These are phyloP conservation scores for Ganoderma multipileum DNA, from an alignment of 1,284 basidiomycete species.

Conservation along the genomic window DNA sequence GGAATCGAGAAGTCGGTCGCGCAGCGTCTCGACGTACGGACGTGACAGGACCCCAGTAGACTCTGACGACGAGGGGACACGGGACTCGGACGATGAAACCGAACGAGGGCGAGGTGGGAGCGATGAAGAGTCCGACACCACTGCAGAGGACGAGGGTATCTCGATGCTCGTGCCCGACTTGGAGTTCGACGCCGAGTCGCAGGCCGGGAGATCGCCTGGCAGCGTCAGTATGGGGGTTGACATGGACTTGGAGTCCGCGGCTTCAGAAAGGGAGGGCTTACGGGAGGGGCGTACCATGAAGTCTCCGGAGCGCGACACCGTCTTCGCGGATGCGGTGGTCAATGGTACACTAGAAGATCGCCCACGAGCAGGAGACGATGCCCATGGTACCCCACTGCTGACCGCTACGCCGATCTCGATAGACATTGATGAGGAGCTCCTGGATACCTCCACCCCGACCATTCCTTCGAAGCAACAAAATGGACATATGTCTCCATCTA, in stretches of 20 bases:
- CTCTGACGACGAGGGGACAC: constrained; percentile 25
- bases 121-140: constrained; percentile 15
- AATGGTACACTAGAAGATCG: neutral
- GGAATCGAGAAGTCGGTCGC: constrained; percentile 61
- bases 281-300: neutral
- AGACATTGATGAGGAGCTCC: neutral
- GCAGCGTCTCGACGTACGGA: constrained; percentile 52
- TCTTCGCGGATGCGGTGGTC: neutral
- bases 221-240: constrained; percentile 18
- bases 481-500: neutral
- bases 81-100: constrained; percentile 8
- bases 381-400: neutral
- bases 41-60: constrained; percentile 40
- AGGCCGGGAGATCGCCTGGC: constrained; percentile 7
- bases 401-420: neutral
- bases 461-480: neutral
- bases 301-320: neutral
- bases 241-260: neutral
- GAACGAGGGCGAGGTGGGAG: neutral
- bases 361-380: neutral
- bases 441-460: neutral
- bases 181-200: constrained; percentile 15
- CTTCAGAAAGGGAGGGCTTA: neutral
- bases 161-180: constrained; percentile 24
- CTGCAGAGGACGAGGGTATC: constrained; percentile 22